Base-by-base conservation (phyloP, 225 moss, liverwort and hornwort species). In the Bryoerythrophyllum caledonicum region DNA sequence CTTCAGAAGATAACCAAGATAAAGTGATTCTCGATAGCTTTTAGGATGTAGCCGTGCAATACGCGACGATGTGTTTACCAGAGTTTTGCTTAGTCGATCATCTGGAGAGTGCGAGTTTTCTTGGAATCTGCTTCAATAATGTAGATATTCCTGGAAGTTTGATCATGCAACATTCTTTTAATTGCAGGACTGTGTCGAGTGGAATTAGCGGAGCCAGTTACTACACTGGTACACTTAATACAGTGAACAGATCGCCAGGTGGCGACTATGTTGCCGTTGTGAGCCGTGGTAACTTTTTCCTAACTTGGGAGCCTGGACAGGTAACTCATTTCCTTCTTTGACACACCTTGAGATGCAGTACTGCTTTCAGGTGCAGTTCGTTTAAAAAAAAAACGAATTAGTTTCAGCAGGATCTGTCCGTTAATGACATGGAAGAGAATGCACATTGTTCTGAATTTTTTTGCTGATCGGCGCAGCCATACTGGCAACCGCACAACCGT, bases 141-240 rank as follows among this genome's bases (percentile, higher is more conserved):
- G 57, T 57, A 44, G 57, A 65, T 27, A n/a, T 28, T 14, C 40
- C 55, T 41, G 26, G 58, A 41, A 20, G 41, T 26, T 67, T 68
- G 60, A 68, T 49, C 7, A 66, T 55, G 41, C 21, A 43, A 23
- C 58, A 26, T 49, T 28, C 15, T 59, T 57, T 24, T 74, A 68
- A 71, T 48, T 71, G 49, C 86, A 89, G 89, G 61, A 91, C 88
- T 57, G 86, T 90, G 74, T 94, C 93, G 75, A 94, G 93, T 74
- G 91, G 88, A 60, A 94, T 94, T 34, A 94, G 91, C 77, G 93
- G 93, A 65, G 93, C 93, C 72, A 94, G 93, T 82, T 94, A 91
- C 79, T 94, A 94, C 81, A 89, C 90, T 52, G 90, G 91, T 63
- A 90, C 93, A 34, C 90, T 94, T 68, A 91, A 88, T 53, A 88